Evolutionary conservation across 2,329 filamentous ascomycete species (phyloP).

Genomic region (Hymenotorrendiella dingleyae): DNA sequence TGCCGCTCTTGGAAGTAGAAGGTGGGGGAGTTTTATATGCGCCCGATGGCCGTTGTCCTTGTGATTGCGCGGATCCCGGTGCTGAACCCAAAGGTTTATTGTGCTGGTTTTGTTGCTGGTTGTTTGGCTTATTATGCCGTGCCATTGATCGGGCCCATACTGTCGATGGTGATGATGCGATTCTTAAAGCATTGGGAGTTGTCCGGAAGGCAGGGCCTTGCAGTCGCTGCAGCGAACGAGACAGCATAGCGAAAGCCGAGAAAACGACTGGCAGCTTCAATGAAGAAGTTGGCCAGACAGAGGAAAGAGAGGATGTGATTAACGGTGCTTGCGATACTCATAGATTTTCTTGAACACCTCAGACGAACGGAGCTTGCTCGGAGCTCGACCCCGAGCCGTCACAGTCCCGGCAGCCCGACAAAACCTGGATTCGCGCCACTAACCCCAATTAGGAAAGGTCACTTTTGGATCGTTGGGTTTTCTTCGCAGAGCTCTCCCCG

Average conservation of each 20-base stretch:
- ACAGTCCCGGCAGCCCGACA: not conserved
- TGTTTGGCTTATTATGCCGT: slow-evolving; percentile 31
- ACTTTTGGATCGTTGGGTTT: no score
- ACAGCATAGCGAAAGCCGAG: slow-evolving; percentile 27
- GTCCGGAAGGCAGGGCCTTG: slow-evolving; percentile 23
- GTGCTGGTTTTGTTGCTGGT: slow-evolving; percentile 19
- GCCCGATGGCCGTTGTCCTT: slow-evolving; percentile 12
- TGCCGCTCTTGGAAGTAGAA: slow-evolving; percentile 16
- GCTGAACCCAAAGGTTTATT: slow-evolving; percentile 24
- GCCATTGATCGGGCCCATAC: slow-evolving; percentile 42
- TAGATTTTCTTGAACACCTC: not conserved
- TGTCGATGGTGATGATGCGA: slow-evolving; percentile 28
- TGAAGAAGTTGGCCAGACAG: slow-evolving; percentile 21
- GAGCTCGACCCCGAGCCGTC: no score
- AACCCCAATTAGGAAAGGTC: slow-evolving; percentile 1
- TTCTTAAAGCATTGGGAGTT: slow-evolving; percentile 27
- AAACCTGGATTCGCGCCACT: slow-evolving; percentile 10
- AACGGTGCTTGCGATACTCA: not conserved
- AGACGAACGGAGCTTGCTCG: not conserved
- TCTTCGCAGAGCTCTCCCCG: not conserved
- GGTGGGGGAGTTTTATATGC: slow-evolving; percentile 15
- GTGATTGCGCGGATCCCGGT: slow-evolving; percentile 13
- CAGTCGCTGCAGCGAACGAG: slow-evolving; percentile 25
- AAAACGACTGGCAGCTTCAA: slow-evolving; percentile 21
- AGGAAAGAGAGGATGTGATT: not conserved